phyloP scores from a whole-genome alignment of 805 yeast genomes.

The Pichia deserticola region DNA sequence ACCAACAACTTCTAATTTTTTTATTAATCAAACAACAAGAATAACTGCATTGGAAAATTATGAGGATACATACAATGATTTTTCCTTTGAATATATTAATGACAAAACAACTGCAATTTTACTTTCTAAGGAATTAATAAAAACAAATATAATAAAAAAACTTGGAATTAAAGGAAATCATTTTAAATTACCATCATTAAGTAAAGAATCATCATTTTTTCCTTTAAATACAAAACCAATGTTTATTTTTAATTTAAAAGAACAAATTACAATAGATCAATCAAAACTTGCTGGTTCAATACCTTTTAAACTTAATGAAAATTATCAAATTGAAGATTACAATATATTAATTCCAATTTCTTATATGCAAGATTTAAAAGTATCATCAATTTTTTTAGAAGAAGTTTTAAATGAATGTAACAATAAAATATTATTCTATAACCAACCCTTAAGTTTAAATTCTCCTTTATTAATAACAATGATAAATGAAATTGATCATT shows the following conservation, averaged over 20 bases:
- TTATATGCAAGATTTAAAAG: constrained; percentile 13
- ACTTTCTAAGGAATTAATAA: constrained; percentile 13
- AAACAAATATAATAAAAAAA: constrained; percentile 3
- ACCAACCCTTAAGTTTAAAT: constrained; percentile 16
- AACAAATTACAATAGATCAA: constrained; percentile 12
- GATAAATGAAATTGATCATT: constrained; percentile 19
- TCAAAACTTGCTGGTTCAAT: constrained; percentile 23
- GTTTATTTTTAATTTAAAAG: constrained; percentile 33
- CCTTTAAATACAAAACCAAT: constrained; percentile 31
- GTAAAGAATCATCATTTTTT: constrained; percentile 14
- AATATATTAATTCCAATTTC: constrained; percentile 32
- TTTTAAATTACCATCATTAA: neutral
- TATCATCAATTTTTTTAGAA: neutral
- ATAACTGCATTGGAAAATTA: constrained; percentile 8
- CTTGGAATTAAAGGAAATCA: constrained; percentile 14
- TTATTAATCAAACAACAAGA: neutral
- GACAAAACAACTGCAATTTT: constrained; percentile 20
- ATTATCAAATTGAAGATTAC: constrained; percentile 31
- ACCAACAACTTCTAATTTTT: neutral
- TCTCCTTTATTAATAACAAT: constrained; percentile 34
- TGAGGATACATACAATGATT: constrained; percentile 9
- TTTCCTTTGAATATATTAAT: constrained; percentile 11
- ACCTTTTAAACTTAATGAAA: constrained; percentile 34
- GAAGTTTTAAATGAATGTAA: constrained; percentile 8
- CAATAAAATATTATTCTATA: constrained; percentile 19